A percentile compares a stretch with the other conserved stretches of the same genome.
Conservation (phyloP, 495 filamentous ascomycete species). For the Podospora australis region DNA sequence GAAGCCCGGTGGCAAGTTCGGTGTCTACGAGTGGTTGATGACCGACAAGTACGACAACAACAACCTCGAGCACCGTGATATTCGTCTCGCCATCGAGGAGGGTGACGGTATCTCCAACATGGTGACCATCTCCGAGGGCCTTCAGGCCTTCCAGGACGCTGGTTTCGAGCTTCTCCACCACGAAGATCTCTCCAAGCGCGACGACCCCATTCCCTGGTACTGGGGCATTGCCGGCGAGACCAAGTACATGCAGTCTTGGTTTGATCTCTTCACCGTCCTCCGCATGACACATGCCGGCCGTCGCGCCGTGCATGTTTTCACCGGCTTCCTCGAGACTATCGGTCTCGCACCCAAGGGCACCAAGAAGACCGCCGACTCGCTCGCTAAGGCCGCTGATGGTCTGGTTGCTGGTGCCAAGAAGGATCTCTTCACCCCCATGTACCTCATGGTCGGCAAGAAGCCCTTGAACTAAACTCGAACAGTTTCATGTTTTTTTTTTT, state of each 20-base stretch:
- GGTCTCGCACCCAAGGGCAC: conserved; percentile 76
- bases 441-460: conserved; percentile 95
- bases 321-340: conserved; percentile 69
- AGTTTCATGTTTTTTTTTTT: conserved; percentile 1
- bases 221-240: conserved; percentile 79
- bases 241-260: conserved; percentile 71
- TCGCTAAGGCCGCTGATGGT: conserved; percentile 77
- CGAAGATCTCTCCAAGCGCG: conserved; percentile 83
- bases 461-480: conserved; percentile 40
- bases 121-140: conserved; percentile 78
- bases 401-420: conserved; percentile 85
- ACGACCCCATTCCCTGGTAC: conserved; percentile 83
- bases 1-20: conserved; percentile 93
- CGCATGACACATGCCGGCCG: conserved; percentile 89
- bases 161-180: conserved; percentile 82
- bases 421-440: conserved; percentile 98
- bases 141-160: conserved; percentile 79
- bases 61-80: conserved; percentile 79
- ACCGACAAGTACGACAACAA: conserved; percentile 90
- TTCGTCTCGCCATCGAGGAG: conserved; percentile 92
- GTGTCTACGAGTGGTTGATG: conserved; percentile 99
- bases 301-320: conserved; percentile 66
- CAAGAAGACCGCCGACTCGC: conserved; percentile 89
- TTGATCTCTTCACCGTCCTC: conserved; percentile 77
- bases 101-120: conserved; percentile 98